Evolutionary conservation across 495 filamentous ascomycete genomes (phyloP), one percentile per base, ranked within the genome.

Genomic region (Podospora didyma): DNA sequence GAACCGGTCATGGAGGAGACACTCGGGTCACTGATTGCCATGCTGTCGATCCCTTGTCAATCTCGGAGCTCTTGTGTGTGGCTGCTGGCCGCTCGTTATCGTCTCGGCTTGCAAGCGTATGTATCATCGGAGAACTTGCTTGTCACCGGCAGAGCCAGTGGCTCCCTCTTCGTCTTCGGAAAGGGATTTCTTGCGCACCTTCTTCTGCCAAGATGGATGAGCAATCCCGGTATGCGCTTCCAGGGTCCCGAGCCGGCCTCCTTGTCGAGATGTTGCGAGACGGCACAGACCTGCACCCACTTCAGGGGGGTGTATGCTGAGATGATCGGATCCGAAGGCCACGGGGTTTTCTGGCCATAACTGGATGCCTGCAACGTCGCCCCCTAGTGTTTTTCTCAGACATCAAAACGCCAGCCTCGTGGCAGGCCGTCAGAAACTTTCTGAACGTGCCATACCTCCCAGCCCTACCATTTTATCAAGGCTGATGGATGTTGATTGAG

Each of bases 1-100:
- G 51, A 46, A n/a, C 42, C 24, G 21, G 23, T 21, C 28, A 28
- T 17, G 34, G n/a, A 24, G 12, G 24, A 44, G 11, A 37, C 26
- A 35, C 37, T 55, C 49, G 54, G 54, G 45, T 19, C 24, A 23
- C 24, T 35, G 22, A 47, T 50, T 44, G 54, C 54, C 54, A 57
- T 47, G 54, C 46, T 50, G 39, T 57, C 46, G 17, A 12, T 49
- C 26, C 45, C 22, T 19, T 26, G 19, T 47, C 45, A 31, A 31
- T 31, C 26, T 9, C 26, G 4, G 26, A 31, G 26, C 26, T 31
- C 9, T 31, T 9, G 9, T n/a, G n/a, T n/a, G n/a, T n/a, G n/a
- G n/a, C n/a, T n/a, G n/a, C n/a, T n/a, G 34, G 34, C 34, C 34
- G 34, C 34, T 37, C 34, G 34, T 37, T 37, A 37, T 37, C 34